A percentile compares a stretch with the other conserved stretches of the same genome.
Evolutionary conservation across 495 filamentous ascomycete species (phyloP).

Genomic region (Neurospora sp.): DNA sequence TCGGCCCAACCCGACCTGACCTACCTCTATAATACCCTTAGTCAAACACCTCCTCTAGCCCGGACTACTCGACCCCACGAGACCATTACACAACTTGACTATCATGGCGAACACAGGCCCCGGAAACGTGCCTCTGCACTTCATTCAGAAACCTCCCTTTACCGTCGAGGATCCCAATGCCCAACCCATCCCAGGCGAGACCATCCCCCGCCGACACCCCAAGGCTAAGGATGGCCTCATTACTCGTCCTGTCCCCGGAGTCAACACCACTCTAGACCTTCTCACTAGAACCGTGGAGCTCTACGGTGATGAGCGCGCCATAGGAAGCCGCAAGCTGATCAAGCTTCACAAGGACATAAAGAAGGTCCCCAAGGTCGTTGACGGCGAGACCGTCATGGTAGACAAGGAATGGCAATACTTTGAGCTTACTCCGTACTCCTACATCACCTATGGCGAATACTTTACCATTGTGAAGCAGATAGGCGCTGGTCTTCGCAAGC

Average conservation of each 20-base stretch:
- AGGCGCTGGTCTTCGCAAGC: constrained; percentile 46
- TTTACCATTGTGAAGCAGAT: constrained; percentile 41
- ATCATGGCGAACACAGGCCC: background rate
- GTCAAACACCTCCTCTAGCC: background rate
- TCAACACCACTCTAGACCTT: constrained; percentile 51
- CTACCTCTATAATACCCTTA: background rate
- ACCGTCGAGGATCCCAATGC: constrained; percentile 43
- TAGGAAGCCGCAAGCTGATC: constrained; percentile 49
- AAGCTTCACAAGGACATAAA: constrained; percentile 51
- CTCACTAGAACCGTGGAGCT: constrained; percentile 41
- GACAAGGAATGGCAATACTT: constrained; percentile 62
- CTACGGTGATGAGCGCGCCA: constrained; percentile 45
- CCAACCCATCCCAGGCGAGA: constrained; percentile 47
- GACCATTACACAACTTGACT: background rate
- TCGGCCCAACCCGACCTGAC: background rate
- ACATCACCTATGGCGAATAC: constrained; percentile 52
- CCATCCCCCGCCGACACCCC: constrained; percentile 49
- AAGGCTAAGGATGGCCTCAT: constrained; percentile 43
- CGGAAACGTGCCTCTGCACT: constrained; percentile 25
- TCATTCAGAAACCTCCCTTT: constrained; percentile 42
- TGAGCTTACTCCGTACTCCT: constrained; percentile 51
- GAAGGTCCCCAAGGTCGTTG: constrained; percentile 57
- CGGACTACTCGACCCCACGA: background rate
- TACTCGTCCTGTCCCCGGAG: constrained; percentile 37
- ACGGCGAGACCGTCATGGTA: constrained; percentile 49